Evolutionary conservation across 345 rosid genomes (phyloP).

Genomic region (Noccaea bulbosa): DNA sequence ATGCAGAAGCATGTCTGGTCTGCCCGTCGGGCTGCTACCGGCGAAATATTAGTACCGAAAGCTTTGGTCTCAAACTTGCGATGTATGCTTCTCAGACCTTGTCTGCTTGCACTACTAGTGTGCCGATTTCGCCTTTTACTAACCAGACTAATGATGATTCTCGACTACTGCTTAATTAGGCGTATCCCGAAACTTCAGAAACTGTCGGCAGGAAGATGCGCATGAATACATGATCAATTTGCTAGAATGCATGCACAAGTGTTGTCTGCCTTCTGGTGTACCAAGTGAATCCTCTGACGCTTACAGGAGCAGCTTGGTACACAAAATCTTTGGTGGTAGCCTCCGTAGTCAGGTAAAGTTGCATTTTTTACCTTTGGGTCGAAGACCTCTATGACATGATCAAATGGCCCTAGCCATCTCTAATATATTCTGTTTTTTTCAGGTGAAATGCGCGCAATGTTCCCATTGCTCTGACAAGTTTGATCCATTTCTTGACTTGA

Average conservation of each 20-base stretch:
- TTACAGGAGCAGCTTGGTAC: slow-evolving; percentile 89
- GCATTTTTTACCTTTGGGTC: background rate
- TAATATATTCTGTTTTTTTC: slow-evolving; percentile 19
- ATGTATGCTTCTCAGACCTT: slow-evolving; percentile 62
- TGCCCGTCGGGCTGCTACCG: slow-evolving; percentile 74
- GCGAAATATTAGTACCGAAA: slow-evolving; percentile 76
- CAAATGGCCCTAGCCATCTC: slow-evolving; percentile 1
- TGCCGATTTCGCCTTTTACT: slow-evolving; percentile 1
- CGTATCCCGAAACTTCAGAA: slow-evolving; percentile 85
- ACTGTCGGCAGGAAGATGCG: slow-evolving; percentile 89
- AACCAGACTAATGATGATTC: slow-evolving; percentile 31
- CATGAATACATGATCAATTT: slow-evolving; percentile 96
- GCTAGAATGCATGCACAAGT: slow-evolving; percentile 96
- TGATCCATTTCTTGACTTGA: slow-evolving; percentile 89
- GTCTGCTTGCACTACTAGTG: slow-evolving; percentile 18
- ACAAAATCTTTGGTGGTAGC: slow-evolving; percentile 94
- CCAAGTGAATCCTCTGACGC: slow-evolving; percentile 88
- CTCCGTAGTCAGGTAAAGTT: slow-evolving; percentile 82
- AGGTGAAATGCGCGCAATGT: slow-evolving; percentile 88
- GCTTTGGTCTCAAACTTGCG: slow-evolving; percentile 89
- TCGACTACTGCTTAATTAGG: slow-evolving; percentile 63
- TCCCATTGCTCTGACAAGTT: slow-evolving; percentile 74
- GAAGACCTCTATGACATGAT: background rate
- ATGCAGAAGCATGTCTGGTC: slow-evolving; percentile 91
- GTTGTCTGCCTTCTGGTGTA: slow-evolving; percentile 94